Percentiles rank a stretch among this genome's conserved stretches.
Evolutionary conservation across 2,329 filamentous ascomycete species (phyloP).

Genomic region (Fusarium succisae): DNA sequence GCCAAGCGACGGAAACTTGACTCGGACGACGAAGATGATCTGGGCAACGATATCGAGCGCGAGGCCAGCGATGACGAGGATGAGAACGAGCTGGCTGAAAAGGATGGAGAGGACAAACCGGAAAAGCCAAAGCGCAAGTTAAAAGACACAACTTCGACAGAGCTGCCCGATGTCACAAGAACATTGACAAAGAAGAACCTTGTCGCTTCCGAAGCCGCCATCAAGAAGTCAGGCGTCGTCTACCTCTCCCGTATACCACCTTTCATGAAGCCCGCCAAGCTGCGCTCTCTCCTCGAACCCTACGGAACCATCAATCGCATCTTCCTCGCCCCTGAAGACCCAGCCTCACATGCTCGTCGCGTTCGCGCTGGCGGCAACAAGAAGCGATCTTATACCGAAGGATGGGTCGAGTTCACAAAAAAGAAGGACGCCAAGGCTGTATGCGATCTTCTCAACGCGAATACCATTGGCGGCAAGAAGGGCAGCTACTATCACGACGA

Average conservation of each 20-base stretch:
- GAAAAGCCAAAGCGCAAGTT: slow-evolving; percentile 37
- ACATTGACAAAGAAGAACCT: slow-evolving; percentile 74
- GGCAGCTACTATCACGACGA: slow-evolving; percentile 85
- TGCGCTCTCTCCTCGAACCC: slow-evolving; percentile 77
- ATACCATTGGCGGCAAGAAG: slow-evolving; percentile 85
- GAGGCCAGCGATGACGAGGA: slow-evolving; percentile 47
- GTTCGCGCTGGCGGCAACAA: slow-evolving; percentile 82
- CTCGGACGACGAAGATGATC: slow-evolving; percentile 49
- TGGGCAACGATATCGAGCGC: slow-evolving; percentile 50
- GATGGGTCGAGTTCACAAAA: slow-evolving; percentile 83
- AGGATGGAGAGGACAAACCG: slow-evolving; percentile 23
- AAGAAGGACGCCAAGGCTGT: slow-evolving; percentile 82
- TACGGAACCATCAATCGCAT: slow-evolving; percentile 81
- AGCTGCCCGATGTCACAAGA: slow-evolving; percentile 60
- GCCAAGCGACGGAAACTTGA: slow-evolving; percentile 72
- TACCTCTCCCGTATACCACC: slow-evolving; percentile 87
- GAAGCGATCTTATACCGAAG: slow-evolving; percentile 82
- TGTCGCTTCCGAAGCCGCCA: slow-evolving; percentile 69
- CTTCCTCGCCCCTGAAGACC: slow-evolving; percentile 81
- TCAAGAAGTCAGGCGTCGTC: slow-evolving; percentile 80
- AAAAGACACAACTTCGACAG: slow-evolving; percentile 44
- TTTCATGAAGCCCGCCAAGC: slow-evolving; percentile 85
- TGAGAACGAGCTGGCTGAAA: slow-evolving; percentile 45
- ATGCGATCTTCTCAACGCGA: slow-evolving; percentile 79
- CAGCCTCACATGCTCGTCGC: slow-evolving; percentile 70